Percentiles rank a stretch among this genome's conserved stretches.
phyloP scores from a whole-genome alignment of 768 basidiomycete genomes.

The Lanmaoa pseudosensibilis region DNA sequence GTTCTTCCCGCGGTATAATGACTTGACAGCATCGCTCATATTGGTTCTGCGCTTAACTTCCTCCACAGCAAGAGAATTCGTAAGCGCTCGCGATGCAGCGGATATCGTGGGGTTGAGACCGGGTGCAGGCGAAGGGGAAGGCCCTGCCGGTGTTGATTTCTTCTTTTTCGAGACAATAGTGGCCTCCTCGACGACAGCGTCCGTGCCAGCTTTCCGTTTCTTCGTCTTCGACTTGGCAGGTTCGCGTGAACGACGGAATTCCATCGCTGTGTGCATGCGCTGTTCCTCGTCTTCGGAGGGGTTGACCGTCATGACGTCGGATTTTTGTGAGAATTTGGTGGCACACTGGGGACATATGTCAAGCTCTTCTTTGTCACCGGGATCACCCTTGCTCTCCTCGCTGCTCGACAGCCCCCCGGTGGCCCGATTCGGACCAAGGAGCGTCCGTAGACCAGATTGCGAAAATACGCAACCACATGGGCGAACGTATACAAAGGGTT shows the following conservation, averaged over 20 bases:
- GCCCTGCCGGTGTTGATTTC: slow-evolving; percentile 20
- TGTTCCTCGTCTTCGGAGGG: slow-evolving; percentile 67
- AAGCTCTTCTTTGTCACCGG: slow-evolving; percentile 35
- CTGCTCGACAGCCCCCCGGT: slow-evolving; percentile 22
- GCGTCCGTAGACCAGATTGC: slow-evolving; percentile 74
- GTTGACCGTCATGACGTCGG: slow-evolving; percentile 66
- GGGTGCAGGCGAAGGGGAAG: slow-evolving; percentile 29
- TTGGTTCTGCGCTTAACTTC: slow-evolving; percentile 79
- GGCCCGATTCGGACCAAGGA: slow-evolving; percentile 32
- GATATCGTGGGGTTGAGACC: slow-evolving; percentile 49
- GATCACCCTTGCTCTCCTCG: slow-evolving; percentile 28
- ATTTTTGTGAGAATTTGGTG: slow-evolving; percentile 57
- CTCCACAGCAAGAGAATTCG: slow-evolving; percentile 70
- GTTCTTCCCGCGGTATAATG: slow-evolving; percentile 61
- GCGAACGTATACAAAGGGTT: slow-evolving; percentile 85
- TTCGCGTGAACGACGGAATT: slow-evolving; percentile 54
- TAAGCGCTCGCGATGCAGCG: slow-evolving; percentile 63
- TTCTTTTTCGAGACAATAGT: slow-evolving; percentile 44
- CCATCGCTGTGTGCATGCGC: slow-evolving; percentile 56
- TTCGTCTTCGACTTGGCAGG: slow-evolving; percentile 51
- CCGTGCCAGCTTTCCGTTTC: slow-evolving; percentile 60
- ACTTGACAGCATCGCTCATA: slow-evolving; percentile 87
- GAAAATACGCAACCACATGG: slow-evolving; percentile 92
- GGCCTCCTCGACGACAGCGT: slow-evolving; percentile 29
- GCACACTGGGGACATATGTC: slow-evolving; percentile 79